Evolutionary conservation across 148 eudicot species (phyloP), one percentile per base, ranked within the genome.

Genomic region (Rhododendron molle): DNA sequence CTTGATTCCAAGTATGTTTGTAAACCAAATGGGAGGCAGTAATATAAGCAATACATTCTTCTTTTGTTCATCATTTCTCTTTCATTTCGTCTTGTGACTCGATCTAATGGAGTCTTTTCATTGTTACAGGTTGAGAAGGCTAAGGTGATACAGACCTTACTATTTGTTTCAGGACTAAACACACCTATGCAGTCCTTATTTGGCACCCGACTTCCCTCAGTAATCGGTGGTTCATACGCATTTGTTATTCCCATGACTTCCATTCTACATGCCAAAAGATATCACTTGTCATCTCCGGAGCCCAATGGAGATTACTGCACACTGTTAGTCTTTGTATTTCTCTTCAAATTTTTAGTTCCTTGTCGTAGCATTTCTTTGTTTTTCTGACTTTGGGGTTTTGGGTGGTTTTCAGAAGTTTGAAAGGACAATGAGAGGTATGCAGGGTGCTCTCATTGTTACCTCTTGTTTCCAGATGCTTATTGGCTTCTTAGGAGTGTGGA

Each of bases 21-120:
- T 94, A 34, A 93, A 96, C 72, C 92, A 90, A 90, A 94, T 96
- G 99, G 98, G 96, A 23, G 98, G 98, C 65, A 85, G 74, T 85
- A 84, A 93, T 86, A 98, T 96, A 92, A 89, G 90, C 7, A 40
- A 20, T 32, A 58, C 28, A 38, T 26, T 81, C 83, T 38, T 67
- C 62, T 52, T 20, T 18, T 30, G 62, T 40, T 30, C 36, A 4
- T 76, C 77, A 0, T 16, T 3, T 65, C 40, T n/a, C 43, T 80
- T 32, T 18, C 7, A 12, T 12, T 10, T 23, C 7, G 5, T 62
- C 56, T 14, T 2, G 10, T 4, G 43, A 40, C 32, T 69, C 80
- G 9, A 32, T 78, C 71, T 4, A 12, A 10, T 58, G 16, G 46
- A 30, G 16, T 30, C 23, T 38, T 26, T 82, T 67, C 36, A 49